These are phyloP conservation scores for Pseudozyma hubeiensis DNA, from an alignment of 1,284 basidiomycete genomes.

Conservation along the genomic window DNA sequence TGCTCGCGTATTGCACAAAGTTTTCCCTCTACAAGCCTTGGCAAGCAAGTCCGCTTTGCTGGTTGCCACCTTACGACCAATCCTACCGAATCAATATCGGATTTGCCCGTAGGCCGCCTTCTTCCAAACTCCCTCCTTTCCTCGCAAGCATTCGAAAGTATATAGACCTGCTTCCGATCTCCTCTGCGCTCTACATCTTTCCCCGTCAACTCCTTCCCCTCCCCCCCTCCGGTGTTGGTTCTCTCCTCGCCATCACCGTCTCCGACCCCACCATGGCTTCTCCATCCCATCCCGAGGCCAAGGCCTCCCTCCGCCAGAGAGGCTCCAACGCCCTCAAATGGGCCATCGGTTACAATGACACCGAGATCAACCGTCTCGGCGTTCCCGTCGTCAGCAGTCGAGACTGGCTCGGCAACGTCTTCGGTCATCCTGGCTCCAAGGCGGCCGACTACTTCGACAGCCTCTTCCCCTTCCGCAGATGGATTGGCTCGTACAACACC, in stretches of 20 bases:
- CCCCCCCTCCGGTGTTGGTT: conserved; percentile 7
- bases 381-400: conserved; percentile 63
- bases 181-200: neutral
- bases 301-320: conserved; percentile 21
- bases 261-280: conserved; percentile 22
- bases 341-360: conserved; percentile 61
- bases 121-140: conserved; percentile 5
- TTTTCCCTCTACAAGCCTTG: conserved; percentile 17
- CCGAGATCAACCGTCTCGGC: conserved; percentile 63
- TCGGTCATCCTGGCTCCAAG: conserved; percentile 44
- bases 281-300: conserved; percentile 17
- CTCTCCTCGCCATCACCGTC: conserved; percentile 8
- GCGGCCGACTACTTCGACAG: conserved; percentile 56
- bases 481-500: conserved; percentile 69
- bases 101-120: too few relatives aligned
- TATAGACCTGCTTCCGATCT: conserved; percentile 22
- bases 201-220: neutral
- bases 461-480: conserved; percentile 68
- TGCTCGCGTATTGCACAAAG: neutral
- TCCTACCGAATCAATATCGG: too few relatives aligned
- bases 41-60: conserved; percentile 4
- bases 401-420: conserved; percentile 58
- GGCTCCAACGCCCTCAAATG: conserved; percentile 41
- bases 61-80: neutral
- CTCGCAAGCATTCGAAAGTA: conserved; percentile 6